Conservation (phyloP, 2,329 filamentous ascomycete genomes). For the Botrytis sinoallii region DNA sequence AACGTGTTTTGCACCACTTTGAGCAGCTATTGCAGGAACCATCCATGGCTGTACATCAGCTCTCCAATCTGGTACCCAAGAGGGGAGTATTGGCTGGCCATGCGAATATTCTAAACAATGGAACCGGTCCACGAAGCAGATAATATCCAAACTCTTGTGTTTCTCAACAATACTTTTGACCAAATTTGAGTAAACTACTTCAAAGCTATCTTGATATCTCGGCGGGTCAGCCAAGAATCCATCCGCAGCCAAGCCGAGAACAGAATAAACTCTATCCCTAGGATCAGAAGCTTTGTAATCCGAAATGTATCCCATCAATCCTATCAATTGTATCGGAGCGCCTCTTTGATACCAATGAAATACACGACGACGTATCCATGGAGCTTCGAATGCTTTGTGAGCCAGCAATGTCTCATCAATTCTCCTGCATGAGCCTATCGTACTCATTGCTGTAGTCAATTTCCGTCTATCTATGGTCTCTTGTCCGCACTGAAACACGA, state of each 20-base stretch:
- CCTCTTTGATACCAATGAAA: conserved; percentile 7
- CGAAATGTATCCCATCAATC: conserved; percentile 17
- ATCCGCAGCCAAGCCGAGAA: conserved; percentile 21
- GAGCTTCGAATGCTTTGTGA: conserved; percentile 15
- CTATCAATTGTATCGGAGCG: conserved; percentile 7
- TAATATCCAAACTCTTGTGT: background rate
- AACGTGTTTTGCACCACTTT: conserved; percentile 13
- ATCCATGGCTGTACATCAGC: conserved; percentile 8
- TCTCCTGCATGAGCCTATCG: conserved; percentile 6
- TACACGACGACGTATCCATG: conserved; percentile 19
- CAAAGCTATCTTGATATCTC: conserved; percentile 19
- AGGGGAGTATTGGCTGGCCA: conserved; percentile 14
- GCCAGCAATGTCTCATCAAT: conserved; percentile 20
- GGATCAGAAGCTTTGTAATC: conserved; percentile 23
- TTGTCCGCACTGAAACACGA: conserved; percentile 16
- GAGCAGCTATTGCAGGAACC: conserved; percentile 20
- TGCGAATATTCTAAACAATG: background rate
- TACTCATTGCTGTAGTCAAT: background rate
- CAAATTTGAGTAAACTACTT: conserved; percentile 5
- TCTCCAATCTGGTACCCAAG: conserved; percentile 28
- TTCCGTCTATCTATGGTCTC: background rate
- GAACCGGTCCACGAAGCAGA: background rate
- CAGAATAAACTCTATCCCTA: conserved; percentile 25
- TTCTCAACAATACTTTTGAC: background rate
- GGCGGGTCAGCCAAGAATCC: conserved; percentile 2